Evolutionary conservation across 768 basidiomycete species (phyloP).

Genomic region (Phanerodontia chrysosporium): DNA sequence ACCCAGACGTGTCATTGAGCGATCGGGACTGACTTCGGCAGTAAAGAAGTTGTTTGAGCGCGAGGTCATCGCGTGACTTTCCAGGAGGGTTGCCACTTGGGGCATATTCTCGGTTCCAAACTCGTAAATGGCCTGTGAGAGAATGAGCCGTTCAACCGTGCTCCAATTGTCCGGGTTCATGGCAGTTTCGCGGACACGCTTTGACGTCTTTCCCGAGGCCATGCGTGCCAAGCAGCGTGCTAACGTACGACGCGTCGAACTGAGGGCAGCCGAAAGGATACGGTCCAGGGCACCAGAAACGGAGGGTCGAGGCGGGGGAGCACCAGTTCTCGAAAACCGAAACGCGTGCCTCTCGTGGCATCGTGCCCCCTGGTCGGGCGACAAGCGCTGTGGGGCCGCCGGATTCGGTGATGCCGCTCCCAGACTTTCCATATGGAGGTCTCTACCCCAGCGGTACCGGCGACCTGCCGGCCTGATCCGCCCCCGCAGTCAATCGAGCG

Average conservation of each 20-base stretch:
- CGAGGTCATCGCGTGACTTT: slow-evolving; percentile 64
- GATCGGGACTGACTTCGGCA: slow-evolving; percentile 47
- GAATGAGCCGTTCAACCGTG: slow-evolving; percentile 68
- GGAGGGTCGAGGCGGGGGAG: background rate
- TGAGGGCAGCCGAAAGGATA: no score
- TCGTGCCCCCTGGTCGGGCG: background rate
- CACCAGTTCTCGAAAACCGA: background rate
- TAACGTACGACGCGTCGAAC: no score
- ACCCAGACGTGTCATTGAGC: background rate
- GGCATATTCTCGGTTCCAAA: slow-evolving; percentile 69
- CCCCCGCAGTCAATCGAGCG: slow-evolving; percentile 6
- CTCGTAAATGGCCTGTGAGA: slow-evolving; percentile 86
- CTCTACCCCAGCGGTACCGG: background rate
- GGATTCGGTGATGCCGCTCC: slow-evolving; percentile 1
- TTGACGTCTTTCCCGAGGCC: slow-evolving; percentile 13
- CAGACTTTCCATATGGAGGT: background rate
- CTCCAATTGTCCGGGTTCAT: slow-evolving; percentile 18
- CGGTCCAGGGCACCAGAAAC: background rate
- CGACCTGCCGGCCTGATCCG: background rate
- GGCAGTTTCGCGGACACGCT: slow-evolving; percentile 10
- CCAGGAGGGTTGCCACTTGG: slow-evolving; percentile 58
- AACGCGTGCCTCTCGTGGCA: background rate
- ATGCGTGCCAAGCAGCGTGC: slow-evolving; percentile 3
- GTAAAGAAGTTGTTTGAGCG: slow-evolving; percentile 66
- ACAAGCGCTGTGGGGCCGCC: background rate